Percentiles rank a stretch among this genome's conserved stretches.
Evolutionary conservation across 2,329 filamentous ascomycete species (phyloP).

Genomic region (Drechslera avenae): DNA sequence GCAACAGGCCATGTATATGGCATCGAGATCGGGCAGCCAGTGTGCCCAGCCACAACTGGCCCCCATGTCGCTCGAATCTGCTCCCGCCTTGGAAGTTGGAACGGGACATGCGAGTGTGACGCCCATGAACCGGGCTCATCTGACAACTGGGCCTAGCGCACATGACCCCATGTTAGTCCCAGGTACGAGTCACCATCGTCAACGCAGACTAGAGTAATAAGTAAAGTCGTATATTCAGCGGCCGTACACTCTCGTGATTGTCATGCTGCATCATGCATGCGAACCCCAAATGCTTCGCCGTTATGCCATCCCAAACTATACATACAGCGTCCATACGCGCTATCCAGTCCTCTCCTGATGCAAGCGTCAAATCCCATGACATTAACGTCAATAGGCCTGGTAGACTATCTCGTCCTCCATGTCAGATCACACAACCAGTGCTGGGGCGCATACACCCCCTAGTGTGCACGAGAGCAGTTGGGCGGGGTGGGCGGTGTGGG

Average conservation of each 20-base stretch:
- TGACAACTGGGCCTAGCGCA: constrained; percentile 21
- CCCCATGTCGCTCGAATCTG: constrained; percentile 31
- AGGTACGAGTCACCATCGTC: constrained; percentile 25
- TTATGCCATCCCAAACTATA: constrained; percentile 25
- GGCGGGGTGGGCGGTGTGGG: constrained; percentile 1
- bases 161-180: constrained; percentile 22
- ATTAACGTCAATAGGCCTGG: constrained; percentile 7
- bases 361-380: not conserved
- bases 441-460: not conserved
- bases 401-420: not conserved
- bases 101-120: constrained; percentile 26
- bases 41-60: constrained; percentile 39
- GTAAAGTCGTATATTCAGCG: constrained; percentile 10
- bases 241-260: constrained; percentile 33
- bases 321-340: constrained; percentile 19
- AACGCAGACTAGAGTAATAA: constrained; percentile 10
- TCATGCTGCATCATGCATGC: constrained; percentile 25
- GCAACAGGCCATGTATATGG: constrained; percentile 25
- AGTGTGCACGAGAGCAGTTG: constrained; percentile 5
- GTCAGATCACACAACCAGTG: constrained; percentile 1
- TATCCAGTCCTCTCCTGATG: constrained; percentile 4
- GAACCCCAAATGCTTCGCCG: constrained; percentile 21
- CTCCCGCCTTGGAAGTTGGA: constrained; percentile 41
- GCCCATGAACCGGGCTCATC: constrained; percentile 18
- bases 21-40: constrained; percentile 27